A percentile compares a stretch with the other conserved stretches of the same genome.
Conservation (phyloP, 1,139 yeast genomes). For the Lodderomyces parapsilosis region DNA sequence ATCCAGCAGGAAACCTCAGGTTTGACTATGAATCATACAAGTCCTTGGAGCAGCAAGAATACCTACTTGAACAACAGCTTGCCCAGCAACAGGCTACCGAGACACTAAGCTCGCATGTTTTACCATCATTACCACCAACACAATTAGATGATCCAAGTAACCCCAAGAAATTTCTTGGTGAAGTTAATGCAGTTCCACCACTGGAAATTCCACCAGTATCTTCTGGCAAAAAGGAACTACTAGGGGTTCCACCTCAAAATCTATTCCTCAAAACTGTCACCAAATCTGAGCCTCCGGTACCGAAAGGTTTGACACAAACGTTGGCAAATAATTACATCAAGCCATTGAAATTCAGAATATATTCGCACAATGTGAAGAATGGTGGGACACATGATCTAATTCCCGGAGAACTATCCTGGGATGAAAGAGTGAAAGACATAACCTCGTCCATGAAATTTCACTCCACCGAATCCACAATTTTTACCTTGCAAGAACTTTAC, state of each 20-base stretch:
- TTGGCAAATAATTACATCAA: constrained; percentile 14
- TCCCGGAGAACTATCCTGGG: constrained; percentile 34
- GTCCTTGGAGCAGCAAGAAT: neutral
- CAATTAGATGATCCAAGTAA: constrained; percentile 13
- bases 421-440: constrained; percentile 23
- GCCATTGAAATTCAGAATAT: constrained; percentile 30
- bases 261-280: constrained; percentile 16
- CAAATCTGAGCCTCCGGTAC: constrained; percentile 17
- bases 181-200: constrained; percentile 18
- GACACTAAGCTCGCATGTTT: neutral
- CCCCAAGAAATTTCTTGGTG: constrained; percentile 26
- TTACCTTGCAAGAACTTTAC: constrained; percentile 38
- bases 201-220: constrained; percentile 15
- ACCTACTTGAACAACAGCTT: neutral
- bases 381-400: constrained; percentile 29
- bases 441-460: constrained; percentile 30
- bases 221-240: neutral
- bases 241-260: constrained; percentile 8
- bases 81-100: neutral
- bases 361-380: constrained; percentile 40
- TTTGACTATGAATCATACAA: neutral
- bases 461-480: constrained; percentile 23
- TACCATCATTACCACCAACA: neutral
- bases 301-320: constrained; percentile 18
- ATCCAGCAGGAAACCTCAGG: neutral